Percentiles rank a stretch among this genome's conserved stretches.
These are phyloP conservation scores for Fusarium sp. DNA, from an alignment of 2,329 filamentous ascomycete genomes.

Conservation along the genomic window DNA sequence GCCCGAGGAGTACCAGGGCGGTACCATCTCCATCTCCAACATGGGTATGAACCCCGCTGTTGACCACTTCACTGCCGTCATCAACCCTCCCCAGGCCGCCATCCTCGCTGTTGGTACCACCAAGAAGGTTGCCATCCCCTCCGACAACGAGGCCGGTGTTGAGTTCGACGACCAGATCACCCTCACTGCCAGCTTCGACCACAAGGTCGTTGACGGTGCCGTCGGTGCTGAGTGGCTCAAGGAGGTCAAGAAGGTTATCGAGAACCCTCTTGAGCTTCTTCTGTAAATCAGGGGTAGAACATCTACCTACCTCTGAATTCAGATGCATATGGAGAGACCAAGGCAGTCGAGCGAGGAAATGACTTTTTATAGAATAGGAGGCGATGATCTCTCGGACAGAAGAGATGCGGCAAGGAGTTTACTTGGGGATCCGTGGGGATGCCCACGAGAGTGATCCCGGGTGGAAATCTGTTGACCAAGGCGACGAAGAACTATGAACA, in stretches of 20 bases:
- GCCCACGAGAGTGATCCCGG: constrained; percentile 17
- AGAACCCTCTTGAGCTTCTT: constrained; percentile 96
- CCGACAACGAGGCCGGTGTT: constrained; percentile 80
- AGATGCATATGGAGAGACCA: constrained; percentile 1
- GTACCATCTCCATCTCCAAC: constrained; percentile 99
- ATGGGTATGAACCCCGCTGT: constrained; percentile 99
- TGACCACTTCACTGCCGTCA: constrained; percentile 96
- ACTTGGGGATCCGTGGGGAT: constrained; percentile 23
- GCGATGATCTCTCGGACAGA: constrained; percentile 30
- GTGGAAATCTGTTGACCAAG: constrained; percentile 17
- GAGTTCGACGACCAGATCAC: constrained; percentile 98
- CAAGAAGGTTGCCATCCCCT: constrained; percentile 92
- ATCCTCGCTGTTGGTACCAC: constrained; percentile 96
- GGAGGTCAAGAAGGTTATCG: constrained; percentile 96
- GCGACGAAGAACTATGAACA: constrained; percentile 24
- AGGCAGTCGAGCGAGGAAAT: constrained; percentile 31
- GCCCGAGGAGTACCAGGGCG: constrained; percentile 99
- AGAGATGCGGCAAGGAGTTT: constrained; percentile 22
- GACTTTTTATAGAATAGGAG: constrained; percentile 42
- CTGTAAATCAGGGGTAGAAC: constrained; percentile 66
- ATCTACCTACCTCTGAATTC: constrained; percentile 1
- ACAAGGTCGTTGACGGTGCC: constrained; percentile 97
- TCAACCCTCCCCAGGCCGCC: constrained; percentile 97
- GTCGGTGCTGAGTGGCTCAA: constrained; percentile 96
- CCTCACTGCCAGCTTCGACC: constrained; percentile 95